Base-by-base conservation (phyloP, 2,329 filamentous ascomycete species). In the Hypomyces rosellus region DNA sequence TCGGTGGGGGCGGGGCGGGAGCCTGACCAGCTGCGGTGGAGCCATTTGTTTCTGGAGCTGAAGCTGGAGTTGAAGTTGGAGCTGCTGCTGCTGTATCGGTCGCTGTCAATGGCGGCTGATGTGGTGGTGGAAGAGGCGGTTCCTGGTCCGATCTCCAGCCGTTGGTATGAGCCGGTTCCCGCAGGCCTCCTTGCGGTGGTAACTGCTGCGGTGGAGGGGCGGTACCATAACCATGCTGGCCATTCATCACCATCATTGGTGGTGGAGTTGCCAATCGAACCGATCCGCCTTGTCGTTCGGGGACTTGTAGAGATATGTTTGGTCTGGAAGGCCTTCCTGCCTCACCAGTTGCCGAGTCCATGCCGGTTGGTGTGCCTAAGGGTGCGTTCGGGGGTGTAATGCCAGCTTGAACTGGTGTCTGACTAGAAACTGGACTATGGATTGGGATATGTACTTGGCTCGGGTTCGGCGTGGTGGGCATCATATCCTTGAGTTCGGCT, bases 251-350 rank as follows among this genome's bases (percentile, higher is more conserved):
- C 25, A 30, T 30, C 25, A 30, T 30, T 20, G 57, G 77, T 1
- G 74, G 74, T 34, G 77, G 77, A 8, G 83, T 86, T 20, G 83
- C 82, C 13, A 86, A 69, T 51, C 81, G 73, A 0, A 86, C 80
- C 3, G 78, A 74, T 1, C 81, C 81, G 1, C 81, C 74, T 15
- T 75, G 69, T 52, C 83, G 75, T 56, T 82, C 74, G 1, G 70
- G 69, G 3, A 71, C 69, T 36, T 70, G 68, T 5, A 73, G 58
- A 34, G 70, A 70, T 52, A 72, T 71, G 52, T 59, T 69, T 4
- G 69, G 70, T 14, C 68, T 61, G 12, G 60, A 53, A 39, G 67
- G 64, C 37, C 68, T 58, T 5, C 55, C 12, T 25, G 49, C 54
- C 5, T 61, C 55, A 33, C 45, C 22, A 3, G 41, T 25, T 4